Conservation (phyloP, 2,329 filamentous ascomycete genomes). For the Neonectria sp. region DNA sequence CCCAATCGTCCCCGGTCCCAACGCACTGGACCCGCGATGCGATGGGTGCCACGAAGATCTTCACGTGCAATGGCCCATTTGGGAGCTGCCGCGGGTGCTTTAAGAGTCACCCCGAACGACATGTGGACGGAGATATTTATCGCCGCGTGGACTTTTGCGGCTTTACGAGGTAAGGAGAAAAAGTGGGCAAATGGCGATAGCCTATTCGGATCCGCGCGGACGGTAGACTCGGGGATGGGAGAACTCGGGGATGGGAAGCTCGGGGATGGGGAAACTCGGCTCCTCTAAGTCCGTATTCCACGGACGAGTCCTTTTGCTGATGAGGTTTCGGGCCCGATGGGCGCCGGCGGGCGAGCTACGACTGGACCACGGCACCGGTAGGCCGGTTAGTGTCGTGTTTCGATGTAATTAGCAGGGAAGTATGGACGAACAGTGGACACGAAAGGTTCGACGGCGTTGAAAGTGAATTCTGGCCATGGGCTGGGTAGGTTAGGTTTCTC, state of each 20-base stretch:
- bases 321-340: constrained; percentile 5
- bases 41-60: constrained; percentile 19
- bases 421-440: not conserved
- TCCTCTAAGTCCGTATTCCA: constrained; percentile 10
- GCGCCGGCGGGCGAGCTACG: constrained; percentile 11
- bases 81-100: not conserved
- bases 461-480: too few relatives aligned
- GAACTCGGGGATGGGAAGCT: not conserved
- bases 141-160: not conserved
- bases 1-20: constrained; percentile 13
- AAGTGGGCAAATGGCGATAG: not conserved
- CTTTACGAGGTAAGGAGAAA: not conserved
- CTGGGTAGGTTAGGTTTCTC: not conserved
- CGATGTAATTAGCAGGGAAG: not conserved
- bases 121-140: constrained; percentile 9
- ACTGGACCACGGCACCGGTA: constrained; percentile 10
- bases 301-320: constrained; percentile 11
- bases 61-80: not conserved
- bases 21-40: constrained; percentile 13
- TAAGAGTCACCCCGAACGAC: constrained; percentile 8
- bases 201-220: not conserved
- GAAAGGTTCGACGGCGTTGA: not conserved
- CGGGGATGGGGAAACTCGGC: not conserved
- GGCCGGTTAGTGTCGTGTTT: not conserved
- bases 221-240: constrained; percentile 2